Base-by-base conservation (phyloP, 2,329 filamentous ascomycete species). In the Periconia sp. region DNA sequence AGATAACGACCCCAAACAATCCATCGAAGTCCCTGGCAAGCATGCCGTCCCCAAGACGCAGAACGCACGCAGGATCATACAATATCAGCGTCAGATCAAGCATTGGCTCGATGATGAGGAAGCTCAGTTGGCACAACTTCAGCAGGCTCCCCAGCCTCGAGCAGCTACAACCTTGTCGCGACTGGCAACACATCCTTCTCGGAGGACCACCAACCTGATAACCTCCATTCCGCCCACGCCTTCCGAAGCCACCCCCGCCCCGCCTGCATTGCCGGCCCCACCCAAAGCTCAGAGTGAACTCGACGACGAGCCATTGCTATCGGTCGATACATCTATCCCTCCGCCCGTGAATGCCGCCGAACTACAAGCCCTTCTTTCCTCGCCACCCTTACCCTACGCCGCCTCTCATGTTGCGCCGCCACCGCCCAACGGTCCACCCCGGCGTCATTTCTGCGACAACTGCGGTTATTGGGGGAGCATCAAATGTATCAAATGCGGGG, bases 401-500 rank as follows among this genome's bases (percentile, higher is more conserved):
- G 87, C 90, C 61, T 85, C 86, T 43, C 72, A 76, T 53, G 74
- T 70, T 15, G 73, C 70, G 5, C 74, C 77, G 18, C 74, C 76
- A 14, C 65, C 74, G 6, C 52, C 68, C 3, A 63, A 63, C 15
- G 74, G 68, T 10, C 86, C 88, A 2, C 77, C 77, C 45, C 74
- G 75, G 50, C 79, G 89, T 54, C 76, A 78, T 35, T 93, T 92
- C 71, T 93, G 90, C 73, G 87, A 88, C 68, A 85, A 91, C 31
- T 93, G 90, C 68, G 90, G 90, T 14, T 92, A 92, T 73, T 92
- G 90, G 89, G 90, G 89, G 2, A 78, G 86, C 41, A 86, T 91
- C 44, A 83, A 82, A 72, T 93, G 90, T 75, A 82, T 87, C 71
- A 90, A 89, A 76, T 93, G 90, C 74, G 89, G 89, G n/a, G 83